Conservation (phyloP, 2,329 filamentous ascomycete genomes). For the Talaromyces sp. region DNA sequence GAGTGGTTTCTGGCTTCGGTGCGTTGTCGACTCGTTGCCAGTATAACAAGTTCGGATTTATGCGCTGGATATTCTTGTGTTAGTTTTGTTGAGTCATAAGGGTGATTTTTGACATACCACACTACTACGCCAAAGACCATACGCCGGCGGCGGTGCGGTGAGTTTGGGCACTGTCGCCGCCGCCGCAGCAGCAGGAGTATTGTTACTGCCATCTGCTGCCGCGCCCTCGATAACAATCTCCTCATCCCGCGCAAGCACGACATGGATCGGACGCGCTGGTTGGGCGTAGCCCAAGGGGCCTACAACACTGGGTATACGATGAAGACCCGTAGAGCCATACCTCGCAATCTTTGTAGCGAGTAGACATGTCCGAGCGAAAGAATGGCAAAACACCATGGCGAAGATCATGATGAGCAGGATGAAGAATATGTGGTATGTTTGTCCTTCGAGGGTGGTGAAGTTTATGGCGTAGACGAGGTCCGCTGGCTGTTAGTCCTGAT, state of each 20-base stretch:
- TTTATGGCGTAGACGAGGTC: slow-evolving; percentile 71
- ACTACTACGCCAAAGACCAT: slow-evolving; percentile 78
- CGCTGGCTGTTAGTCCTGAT: slow-evolving; percentile 34
- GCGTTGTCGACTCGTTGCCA: slow-evolving; percentile 63
- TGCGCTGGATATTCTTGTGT: slow-evolving; percentile 49
- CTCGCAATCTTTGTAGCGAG: slow-evolving; percentile 49
- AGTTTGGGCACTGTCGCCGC: slow-evolving; percentile 51
- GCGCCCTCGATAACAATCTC: slow-evolving; percentile 49
- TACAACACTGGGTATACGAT: slow-evolving; percentile 47
- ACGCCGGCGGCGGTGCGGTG: slow-evolving; percentile 67
- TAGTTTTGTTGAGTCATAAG: not conserved
- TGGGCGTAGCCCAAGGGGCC: slow-evolving; percentile 64
- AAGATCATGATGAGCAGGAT: slow-evolving; percentile 71
- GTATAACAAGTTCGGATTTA: slow-evolving; percentile 75
- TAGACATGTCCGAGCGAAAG: slow-evolving; percentile 69
- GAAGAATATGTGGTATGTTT: slow-evolving; percentile 74
- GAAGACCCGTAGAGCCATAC: slow-evolving; percentile 29
- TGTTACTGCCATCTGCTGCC: not conserved
- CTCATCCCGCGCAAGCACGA: slow-evolving; percentile 70
- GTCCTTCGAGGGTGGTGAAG: slow-evolving; percentile 59
- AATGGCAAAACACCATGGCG: slow-evolving; percentile 76
- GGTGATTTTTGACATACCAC: slow-evolving; percentile 58
- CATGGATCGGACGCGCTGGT: slow-evolving; percentile 69
- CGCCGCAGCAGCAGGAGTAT: slow-evolving; percentile 34
- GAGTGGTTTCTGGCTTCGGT: slow-evolving; percentile 24